Percentiles rank a stretch among this genome's conserved stretches.
Evolutionary conservation across 805 yeast species (phyloP).

Genomic region (Myxozyma udenii): DNA sequence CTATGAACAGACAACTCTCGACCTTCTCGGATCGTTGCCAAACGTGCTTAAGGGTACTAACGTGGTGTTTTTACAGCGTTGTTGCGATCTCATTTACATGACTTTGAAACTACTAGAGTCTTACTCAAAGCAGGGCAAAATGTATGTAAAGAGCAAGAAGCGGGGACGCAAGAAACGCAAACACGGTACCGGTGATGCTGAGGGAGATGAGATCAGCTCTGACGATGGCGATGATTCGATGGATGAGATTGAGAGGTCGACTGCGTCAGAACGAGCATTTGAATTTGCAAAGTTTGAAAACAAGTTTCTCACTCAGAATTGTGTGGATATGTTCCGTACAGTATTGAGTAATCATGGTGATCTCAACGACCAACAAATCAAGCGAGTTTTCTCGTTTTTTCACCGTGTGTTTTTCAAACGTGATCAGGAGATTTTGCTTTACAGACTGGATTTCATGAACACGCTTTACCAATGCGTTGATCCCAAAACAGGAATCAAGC

Average conservation of each 20-base stretch:
- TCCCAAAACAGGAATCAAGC: conserved; percentile 48
- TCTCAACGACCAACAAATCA: conserved; percentile 56
- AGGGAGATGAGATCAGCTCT: conserved; percentile 39
- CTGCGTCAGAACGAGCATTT: conserved; percentile 46
- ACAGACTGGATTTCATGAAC: conserved; percentile 70
- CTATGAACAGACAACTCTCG: conserved; percentile 58
- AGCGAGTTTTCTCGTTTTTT: conserved; percentile 63
- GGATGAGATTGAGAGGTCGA: conserved; percentile 30
- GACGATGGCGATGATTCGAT: conserved; percentile 6
- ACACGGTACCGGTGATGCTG: conserved; percentile 34
- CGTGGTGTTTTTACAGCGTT: conserved; percentile 55
- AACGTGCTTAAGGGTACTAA: conserved; percentile 59
- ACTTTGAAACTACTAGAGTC: conserved; percentile 65
- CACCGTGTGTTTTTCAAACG: conserved; percentile 65
- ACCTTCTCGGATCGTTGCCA: conserved; percentile 57
- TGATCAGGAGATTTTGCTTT: conserved; percentile 56
- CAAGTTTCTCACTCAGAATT: conserved; percentile 54
- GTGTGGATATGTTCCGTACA: conserved; percentile 63
- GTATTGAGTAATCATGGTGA: conserved; percentile 62
- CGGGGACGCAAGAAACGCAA: conserved; percentile 30
- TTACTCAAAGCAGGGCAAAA: conserved; percentile 56
- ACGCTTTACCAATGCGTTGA: conserved; percentile 52
- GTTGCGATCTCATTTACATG: conserved; percentile 63
- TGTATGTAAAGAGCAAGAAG: conserved; percentile 47
- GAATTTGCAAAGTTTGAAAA: conserved; percentile 45